Base-by-base conservation (phyloP, 345 rosid genomes). In the Draba incana region DNA sequence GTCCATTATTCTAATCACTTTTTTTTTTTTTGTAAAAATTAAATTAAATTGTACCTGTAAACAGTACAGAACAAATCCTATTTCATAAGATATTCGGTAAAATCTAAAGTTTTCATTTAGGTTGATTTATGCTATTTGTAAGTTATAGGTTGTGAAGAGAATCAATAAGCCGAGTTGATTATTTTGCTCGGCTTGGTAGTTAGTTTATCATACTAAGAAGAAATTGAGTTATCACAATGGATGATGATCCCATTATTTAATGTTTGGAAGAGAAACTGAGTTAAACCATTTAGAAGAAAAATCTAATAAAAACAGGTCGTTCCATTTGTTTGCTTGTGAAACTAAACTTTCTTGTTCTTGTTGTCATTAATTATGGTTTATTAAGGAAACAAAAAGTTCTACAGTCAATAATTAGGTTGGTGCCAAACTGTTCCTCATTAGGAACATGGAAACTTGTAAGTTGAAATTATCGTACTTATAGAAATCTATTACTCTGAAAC, bases 401-500 rank as follows among this genome's bases (percentile, higher is more conserved):
- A 51, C 3, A 6, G 30, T 23, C 37, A 44, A 37, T 61, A 44
- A 43, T 2, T 16, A 70, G 54, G 47, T 25, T 53, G 27, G 62
- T 62, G 38, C 27, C 46, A 44, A 64, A 64, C 69, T 51, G 15
- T 64, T 64, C 39, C 39, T 53, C 54, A 51, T 51, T 60, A 12
- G 12, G 25, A 31, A 33, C 8, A 55, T 14, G 47, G 27, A 57
- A 53, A 51, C 37, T 24, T 57, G 20, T 46, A 68, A 33, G 47
- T 53, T 52, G 54, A 35, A 70, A 51, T 51, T 16, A 14, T 28
- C 11, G 33, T 49, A 48, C 57, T 59, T 35, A 10, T 2, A 35
- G 11, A 45, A 30, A 24, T 37, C 61, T 47, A 30, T 24, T 67
- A 30, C 24, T 57, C 9, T 43, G 50, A 27, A 60, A 8, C 10